Conservation (phyloP, 1,139 yeast genomes). For the Hemisphaericaspora xylanilytica region DNA sequence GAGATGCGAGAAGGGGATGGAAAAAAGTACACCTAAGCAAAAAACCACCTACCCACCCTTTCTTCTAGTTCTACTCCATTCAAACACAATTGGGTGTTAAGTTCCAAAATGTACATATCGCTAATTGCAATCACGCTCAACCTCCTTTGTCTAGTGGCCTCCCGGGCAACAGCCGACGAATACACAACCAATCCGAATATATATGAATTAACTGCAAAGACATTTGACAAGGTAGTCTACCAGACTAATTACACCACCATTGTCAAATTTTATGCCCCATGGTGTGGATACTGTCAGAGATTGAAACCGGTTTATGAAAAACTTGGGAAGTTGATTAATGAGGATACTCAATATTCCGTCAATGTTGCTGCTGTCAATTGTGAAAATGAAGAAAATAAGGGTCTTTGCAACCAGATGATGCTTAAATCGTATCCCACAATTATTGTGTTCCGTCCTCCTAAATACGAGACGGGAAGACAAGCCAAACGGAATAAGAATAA, state of each 20-base stretch:
- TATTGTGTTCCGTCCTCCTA: constrained; percentile 80
- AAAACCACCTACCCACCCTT: neutral
- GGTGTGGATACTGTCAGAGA: constrained; percentile 84
- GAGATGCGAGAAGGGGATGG: no score
- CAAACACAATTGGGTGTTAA: no score
- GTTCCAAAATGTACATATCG: neutral
- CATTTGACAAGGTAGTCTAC: constrained; percentile 64
- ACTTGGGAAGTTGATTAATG: constrained; percentile 56
- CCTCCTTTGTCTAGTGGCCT: constrained; percentile 8
- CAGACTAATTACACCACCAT: constrained; percentile 73
- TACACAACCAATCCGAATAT: constrained; percentile 50
- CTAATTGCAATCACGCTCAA: constrained; percentile 1
- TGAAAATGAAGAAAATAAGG: constrained; percentile 65
- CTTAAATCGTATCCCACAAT: constrained; percentile 81
- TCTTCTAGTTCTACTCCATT: neutral
- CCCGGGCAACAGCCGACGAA: constrained; percentile 17
- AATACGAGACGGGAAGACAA: constrained; percentile 30
- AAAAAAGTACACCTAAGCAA: neutral
- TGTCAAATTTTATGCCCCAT: constrained; percentile 94
- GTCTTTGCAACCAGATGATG: constrained; percentile 63
- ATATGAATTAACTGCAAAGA: constrained; percentile 53
- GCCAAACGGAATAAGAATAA: constrained; percentile 18
- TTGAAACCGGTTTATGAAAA: constrained; percentile 56
- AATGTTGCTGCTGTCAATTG: constrained; percentile 88
- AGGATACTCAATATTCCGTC: constrained; percentile 51